Percentiles rank a stretch among this genome's conserved stretches.
Conservation (phyloP, 768 basidiomycete species). For the Collybiopsis confluens region DNA sequence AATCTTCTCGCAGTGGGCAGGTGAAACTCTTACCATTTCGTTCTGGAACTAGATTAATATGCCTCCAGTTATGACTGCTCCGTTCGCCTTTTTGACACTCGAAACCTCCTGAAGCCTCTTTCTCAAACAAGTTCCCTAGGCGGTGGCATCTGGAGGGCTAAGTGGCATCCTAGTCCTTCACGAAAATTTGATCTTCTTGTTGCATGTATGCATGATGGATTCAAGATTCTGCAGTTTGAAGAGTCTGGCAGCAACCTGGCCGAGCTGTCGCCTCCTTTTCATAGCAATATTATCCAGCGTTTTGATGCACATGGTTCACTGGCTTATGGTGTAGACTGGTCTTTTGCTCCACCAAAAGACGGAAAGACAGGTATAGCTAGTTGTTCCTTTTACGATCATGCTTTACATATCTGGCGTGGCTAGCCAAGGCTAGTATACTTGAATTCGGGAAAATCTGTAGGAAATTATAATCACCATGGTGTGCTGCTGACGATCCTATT, state of each 20-base stretch:
- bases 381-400: slow-evolving; percentile 95
- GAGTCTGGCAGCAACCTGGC: background rate
- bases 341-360: slow-evolving; percentile 30
- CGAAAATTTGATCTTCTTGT: slow-evolving; percentile 75
- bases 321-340: slow-evolving; percentile 95
- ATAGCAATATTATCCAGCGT: slow-evolving; percentile 42
- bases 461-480: too few relatives aligned
- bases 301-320: slow-evolving; percentile 79
- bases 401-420: slow-evolving; percentile 73
- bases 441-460: too few relatives aligned
- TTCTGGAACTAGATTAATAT: background rate
- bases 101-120: slow-evolving; percentile 60
- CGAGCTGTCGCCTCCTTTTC: background rate
- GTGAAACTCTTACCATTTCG: slow-evolving; percentile 32
- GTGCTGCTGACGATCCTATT: too few relatives aligned
- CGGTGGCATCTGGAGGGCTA: slow-evolving; percentile 88
- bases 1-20: slow-evolving; percentile 88
- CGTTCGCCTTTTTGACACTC: slow-evolving; percentile 78
- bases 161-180: slow-evolving; percentile 82
- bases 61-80: slow-evolving; percentile 72
- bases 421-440: slow-evolving; percentile 32
- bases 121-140: slow-evolving; percentile 70
- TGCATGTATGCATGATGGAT: slow-evolving; percentile 98
- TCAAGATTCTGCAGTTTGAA: slow-evolving; percentile 70
- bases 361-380: slow-evolving; percentile 64